Conservation (phyloP, 805 yeast genomes). For the Suhomyces sp. region DNA sequence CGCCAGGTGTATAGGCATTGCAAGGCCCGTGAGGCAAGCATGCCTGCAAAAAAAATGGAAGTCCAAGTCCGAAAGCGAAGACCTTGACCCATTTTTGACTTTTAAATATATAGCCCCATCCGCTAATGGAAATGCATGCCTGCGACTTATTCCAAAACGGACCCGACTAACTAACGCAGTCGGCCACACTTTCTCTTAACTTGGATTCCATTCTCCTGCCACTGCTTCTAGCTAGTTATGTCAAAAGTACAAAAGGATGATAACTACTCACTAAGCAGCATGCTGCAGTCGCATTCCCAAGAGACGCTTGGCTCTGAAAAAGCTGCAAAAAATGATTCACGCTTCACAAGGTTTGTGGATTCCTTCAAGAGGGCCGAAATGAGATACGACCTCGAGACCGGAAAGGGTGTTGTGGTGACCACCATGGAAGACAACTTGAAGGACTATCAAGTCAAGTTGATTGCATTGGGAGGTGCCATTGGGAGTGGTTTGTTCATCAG, state of each 20-base stretch:
- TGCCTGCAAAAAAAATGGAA: not conserved
- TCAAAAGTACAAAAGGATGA: constrained; percentile 1
- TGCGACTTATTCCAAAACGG: not conserved
- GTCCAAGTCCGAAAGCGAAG: not conserved
- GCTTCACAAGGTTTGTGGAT: constrained; percentile 1
- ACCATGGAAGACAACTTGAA: constrained; percentile 11
- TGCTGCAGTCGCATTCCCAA: not conserved
- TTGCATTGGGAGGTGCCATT: constrained; percentile 19
- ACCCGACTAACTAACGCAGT: not conserved
- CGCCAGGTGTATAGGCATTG: not conserved
- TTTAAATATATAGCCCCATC: not conserved
- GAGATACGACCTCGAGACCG: constrained; percentile 5
- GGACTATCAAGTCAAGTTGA: constrained; percentile 12
- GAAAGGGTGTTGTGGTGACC: constrained; percentile 1
- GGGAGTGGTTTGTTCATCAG: constrained; percentile 21
- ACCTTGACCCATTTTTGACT: not conserved
- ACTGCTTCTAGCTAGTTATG: not conserved
- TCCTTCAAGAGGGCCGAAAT: constrained; percentile 7
- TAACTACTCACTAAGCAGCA: not conserved
- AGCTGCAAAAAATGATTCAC: not conserved
- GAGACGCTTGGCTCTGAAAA: not conserved
- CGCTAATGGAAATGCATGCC: not conserved
- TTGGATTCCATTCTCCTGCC: not conserved
- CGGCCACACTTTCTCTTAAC: not conserved
- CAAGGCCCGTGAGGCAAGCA: not conserved